These are phyloP conservation scores for Thielaviopsis populi DNA, from an alignment of 2,329 filamentous ascomycete species.

Conservation along the genomic window DNA sequence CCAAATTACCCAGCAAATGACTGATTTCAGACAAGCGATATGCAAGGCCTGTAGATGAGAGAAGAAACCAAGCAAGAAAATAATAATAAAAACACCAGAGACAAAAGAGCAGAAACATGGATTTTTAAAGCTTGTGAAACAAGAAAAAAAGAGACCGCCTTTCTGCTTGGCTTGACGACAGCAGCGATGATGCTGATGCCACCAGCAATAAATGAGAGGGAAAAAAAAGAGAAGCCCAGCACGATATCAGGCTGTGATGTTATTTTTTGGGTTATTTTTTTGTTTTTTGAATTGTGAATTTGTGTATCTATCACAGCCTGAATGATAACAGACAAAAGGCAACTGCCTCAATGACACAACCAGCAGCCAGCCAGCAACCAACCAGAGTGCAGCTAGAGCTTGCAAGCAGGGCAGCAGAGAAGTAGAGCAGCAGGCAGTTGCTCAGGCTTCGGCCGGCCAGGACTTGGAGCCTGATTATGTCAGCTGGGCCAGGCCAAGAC, in stretches of 20 bases:
- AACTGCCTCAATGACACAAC: neutral
- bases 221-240: too few species aligned
- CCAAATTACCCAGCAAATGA: neutral
- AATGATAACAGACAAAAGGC: neutral
- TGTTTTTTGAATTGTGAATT: neutral
- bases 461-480: conserved; percentile 1
- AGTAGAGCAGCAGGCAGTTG: neutral
- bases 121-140: conserved; percentile 2
- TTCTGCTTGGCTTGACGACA: too few species aligned
- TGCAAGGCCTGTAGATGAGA: neutral
- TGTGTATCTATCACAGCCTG: neutral
- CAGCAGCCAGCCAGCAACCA: neutral
- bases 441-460: neutral
- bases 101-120: neutral
- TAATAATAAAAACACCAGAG: neutral
- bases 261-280: neutral
- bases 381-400: neutral
- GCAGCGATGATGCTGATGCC: too few species aligned
- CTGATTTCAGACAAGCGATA: neutral
- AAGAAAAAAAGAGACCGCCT: neutral
- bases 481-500: neutral
- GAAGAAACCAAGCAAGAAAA: neutral
- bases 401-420: too few species aligned
- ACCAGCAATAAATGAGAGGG: too few species aligned
- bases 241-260: neutral